Percentiles rank a stretch among this genome's conserved stretches.
Evolutionary conservation across 1,284 basidiomycete genomes (phyloP).

Genomic region (Ustilago xerochloae): DNA sequence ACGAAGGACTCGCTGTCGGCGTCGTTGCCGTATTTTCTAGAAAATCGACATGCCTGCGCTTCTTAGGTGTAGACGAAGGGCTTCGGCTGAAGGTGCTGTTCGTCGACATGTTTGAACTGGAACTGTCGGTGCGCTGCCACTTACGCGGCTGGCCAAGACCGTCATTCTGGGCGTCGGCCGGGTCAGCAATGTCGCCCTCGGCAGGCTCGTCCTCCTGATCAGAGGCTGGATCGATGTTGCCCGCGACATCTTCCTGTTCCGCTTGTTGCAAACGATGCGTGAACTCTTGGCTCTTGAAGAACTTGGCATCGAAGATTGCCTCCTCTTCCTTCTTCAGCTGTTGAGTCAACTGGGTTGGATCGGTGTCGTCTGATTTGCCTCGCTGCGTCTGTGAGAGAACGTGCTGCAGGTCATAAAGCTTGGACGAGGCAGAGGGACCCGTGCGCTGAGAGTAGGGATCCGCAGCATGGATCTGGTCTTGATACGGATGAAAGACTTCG

Average conservation of each 20-base stretch:
- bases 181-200: conserved; percentile 3
- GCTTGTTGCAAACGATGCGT: conserved; percentile 48
- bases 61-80: conserved; percentile 35
- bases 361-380: conserved; percentile 43
- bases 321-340: conserved; percentile 32
- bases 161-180: conserved; percentile 4
- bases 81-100: conserved; percentile 26
- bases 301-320: conserved; percentile 62
- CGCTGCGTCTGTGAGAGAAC: conserved; percentile 52
- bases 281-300: conserved; percentile 66
- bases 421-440: conserved; percentile 35
- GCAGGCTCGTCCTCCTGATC: conserved; percentile 30
- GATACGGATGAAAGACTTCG: conserved; percentile 55
- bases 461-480: conserved; percentile 41
- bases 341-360: conserved; percentile 43
- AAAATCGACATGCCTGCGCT: conserved; percentile 13
- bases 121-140: conserved; percentile 40
- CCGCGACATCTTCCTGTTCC: conserved; percentile 49
- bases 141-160: neutral
- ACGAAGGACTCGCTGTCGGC: conserved; percentile 16
- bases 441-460: conserved; percentile 47
- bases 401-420: conserved; percentile 53
- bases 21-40: conserved; percentile 3
- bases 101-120: conserved; percentile 21
- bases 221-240: conserved; percentile 22